These are phyloP conservation scores for Neurospora crassa DNA, from an alignment of 2,329 filamentous ascomycete species.

Conservation along the genomic window DNA sequence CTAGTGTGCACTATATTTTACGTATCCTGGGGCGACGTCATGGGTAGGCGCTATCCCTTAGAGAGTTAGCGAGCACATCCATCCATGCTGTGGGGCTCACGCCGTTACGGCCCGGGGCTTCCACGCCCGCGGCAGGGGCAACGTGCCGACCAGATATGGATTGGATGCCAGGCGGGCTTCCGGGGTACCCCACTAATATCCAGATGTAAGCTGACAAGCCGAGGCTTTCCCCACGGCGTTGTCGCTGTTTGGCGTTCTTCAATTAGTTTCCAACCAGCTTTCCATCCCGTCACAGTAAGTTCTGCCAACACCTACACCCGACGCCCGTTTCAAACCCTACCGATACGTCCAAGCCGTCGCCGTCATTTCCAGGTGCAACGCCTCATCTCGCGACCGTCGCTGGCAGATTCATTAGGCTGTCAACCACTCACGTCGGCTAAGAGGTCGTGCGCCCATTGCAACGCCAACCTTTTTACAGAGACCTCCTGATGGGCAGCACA, in stretches of 20 bases:
- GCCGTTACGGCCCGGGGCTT: background rate
- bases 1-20: no score
- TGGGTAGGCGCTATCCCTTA: background rate
- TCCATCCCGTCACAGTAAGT: background rate
- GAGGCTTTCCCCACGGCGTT: background rate
- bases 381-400: background rate
- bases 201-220: background rate
- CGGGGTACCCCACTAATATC: background rate
- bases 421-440: background rate
- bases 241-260: background rate
- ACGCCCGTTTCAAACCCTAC: background rate
- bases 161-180: background rate
- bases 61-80: background rate
- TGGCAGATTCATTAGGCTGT: background rate
- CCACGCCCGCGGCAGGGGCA: background rate
- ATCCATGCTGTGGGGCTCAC: background rate
- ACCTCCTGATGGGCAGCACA: background rate
- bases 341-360: background rate
- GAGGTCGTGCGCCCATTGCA: background rate
- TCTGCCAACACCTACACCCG: background rate
- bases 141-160: background rate
- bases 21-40: background rate
- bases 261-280: background rate
- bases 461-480: background rate
- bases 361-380: background rate